Evolutionary conservation across 2,329 filamentous ascomycete species (phyloP), one percentile per base, ranked within the genome.

Genomic region (Fusarium burgessii): DNA sequence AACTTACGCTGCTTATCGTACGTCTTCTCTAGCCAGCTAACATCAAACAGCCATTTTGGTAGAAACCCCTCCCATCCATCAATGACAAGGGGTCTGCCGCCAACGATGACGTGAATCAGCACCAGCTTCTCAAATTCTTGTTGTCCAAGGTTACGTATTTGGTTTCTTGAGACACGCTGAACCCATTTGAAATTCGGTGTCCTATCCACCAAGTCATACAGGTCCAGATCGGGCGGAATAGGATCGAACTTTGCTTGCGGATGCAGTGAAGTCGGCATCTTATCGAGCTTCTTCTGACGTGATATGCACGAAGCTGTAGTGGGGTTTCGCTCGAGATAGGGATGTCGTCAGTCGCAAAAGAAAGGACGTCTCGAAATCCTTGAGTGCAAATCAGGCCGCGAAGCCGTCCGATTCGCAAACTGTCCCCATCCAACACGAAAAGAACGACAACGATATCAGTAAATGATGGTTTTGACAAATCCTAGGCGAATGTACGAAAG

Each of bases 171-270:
- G 38, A 98, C 92, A 51, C 94, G 90, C 54, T 92, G 89, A 11
- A 92, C 95, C 88, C 92, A 96, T 80, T 94, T 90, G 77, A 99
- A 97, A 77, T 97, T 97, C 5, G 91, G 86, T 0, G 92, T 93
- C 12, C 87, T 87, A 62, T 96, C 91, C 18, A 98, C 93, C 3
- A 98, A 85, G 2, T 84, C 82, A 41, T 89, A 84, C 18, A 98
- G 85, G 78, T 98, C 92, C 62, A 98, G 89, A 77, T 95, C 90
- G 0, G 95, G 95, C 0, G 94, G 89, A 49, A 98, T 93, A 2
- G 95, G 95, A 80, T 97, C 94, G 80, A 98, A 98, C 55, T 94
- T 93, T 18, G 94, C 94, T 77, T 94, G 91, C 2, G 93, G 93
- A 75, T 95, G 90, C 63, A 91, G 85, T 17, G 92, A 87, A 18